Percentiles rank a stretch among this genome's conserved stretches.
Conservation (phyloP, 106 monocot genomes). For the Chionographis japonica region DNA sequence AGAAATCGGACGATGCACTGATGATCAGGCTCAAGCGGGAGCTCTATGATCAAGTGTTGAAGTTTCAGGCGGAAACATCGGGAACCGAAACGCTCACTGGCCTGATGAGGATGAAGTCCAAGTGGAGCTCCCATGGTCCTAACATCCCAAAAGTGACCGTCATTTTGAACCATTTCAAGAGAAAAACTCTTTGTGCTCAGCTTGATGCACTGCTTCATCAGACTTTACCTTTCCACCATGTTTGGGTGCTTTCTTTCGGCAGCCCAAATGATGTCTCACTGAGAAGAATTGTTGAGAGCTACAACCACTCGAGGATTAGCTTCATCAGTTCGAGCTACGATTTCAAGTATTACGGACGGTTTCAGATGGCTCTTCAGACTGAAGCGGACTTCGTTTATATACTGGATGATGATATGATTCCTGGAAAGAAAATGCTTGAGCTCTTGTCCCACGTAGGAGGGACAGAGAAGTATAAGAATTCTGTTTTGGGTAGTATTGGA, state of each 20-base stretch:
- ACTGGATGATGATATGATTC: slow-evolving; percentile 97
- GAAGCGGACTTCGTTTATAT: slow-evolving; percentile 95
- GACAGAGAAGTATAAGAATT: slow-evolving; percentile 83
- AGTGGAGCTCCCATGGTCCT: slow-evolving; percentile 37
- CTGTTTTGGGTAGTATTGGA: slow-evolving; percentile 93
- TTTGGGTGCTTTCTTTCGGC: slow-evolving; percentile 95
- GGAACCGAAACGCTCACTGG: slow-evolving; percentile 72
- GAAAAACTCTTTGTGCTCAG: slow-evolving; percentile 91
- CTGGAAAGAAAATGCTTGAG: slow-evolving; percentile 87
- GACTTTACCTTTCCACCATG: slow-evolving; percentile 89
- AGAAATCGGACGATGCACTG: slow-evolving; percentile 72
- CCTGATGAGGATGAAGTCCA: slow-evolving; percentile 80
- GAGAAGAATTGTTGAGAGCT: slow-evolving; percentile 73
- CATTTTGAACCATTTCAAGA: slow-evolving; percentile 93
- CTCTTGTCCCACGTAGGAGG: slow-evolving; percentile 84
- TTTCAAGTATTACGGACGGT: slow-evolving; percentile 97
- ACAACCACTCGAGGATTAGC: slow-evolving; percentile 88
- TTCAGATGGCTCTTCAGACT: slow-evolving; percentile 95
- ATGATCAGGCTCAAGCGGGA: slow-evolving; percentile 87
- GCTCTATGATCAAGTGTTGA: slow-evolving; percentile 71
- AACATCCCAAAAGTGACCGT: slow-evolving; percentile 78
- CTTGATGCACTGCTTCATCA: slow-evolving; percentile 79
- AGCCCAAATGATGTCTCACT: slow-evolving; percentile 79
- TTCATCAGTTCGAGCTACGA: slow-evolving; percentile 92
- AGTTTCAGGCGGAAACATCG: slow-evolving; percentile 52